A percentile compares a stretch with the other conserved stretches of the same genome.
Conservation (phyloP, 345 rosid species). For the Moricandia arvensis region DNA sequence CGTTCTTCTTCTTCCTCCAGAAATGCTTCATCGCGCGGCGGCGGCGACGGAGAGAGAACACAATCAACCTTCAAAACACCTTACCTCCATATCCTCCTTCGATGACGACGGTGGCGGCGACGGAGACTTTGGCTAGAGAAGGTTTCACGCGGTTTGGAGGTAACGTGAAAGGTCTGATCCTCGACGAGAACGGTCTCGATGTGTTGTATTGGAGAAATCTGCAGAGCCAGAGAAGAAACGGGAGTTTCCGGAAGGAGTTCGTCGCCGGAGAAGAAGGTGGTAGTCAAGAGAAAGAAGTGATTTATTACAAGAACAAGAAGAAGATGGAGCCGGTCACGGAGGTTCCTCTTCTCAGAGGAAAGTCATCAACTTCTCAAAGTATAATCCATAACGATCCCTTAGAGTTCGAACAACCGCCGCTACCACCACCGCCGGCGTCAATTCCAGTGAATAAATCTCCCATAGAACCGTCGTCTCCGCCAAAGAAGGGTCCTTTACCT, state of each 20-base stretch:
- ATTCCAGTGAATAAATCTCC: not conserved
- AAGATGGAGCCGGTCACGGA: slow-evolving; percentile 42
- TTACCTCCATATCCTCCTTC: slow-evolving; percentile 23
- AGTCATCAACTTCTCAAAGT: slow-evolving; percentile 54
- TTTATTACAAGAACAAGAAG: slow-evolving; percentile 30
- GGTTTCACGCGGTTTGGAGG: slow-evolving; percentile 45
- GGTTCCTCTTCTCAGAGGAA: slow-evolving; percentile 65
- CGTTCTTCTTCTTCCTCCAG: slow-evolving; percentile 51
- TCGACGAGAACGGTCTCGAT: slow-evolving; percentile 77
- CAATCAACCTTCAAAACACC: slow-evolving; percentile 5
- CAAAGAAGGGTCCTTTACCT: too few relatives aligned
- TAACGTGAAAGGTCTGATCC: slow-evolving; percentile 51
- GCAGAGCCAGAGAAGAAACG: slow-evolving; percentile 36
- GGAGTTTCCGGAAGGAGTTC: slow-evolving; percentile 31
- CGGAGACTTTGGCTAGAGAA: slow-evolving; percentile 20
- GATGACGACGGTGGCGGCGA: not conserved
- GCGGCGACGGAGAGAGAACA: slow-evolving; percentile 41
- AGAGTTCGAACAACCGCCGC: slow-evolving; percentile 24
- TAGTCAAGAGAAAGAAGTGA: slow-evolving; percentile 28
- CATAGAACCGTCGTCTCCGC: slow-evolving; percentile 3
- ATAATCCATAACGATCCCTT: slow-evolving; percentile 21
- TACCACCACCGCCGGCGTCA: slow-evolving; percentile 16
- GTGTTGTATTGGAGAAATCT: slow-evolving; percentile 73
- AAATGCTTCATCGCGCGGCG: slow-evolving; percentile 38
- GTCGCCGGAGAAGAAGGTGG: slow-evolving; percentile 28